These are phyloP conservation scores for Trapa incisa DNA, from an alignment of 345 rosid species.

Conservation along the genomic window DNA sequence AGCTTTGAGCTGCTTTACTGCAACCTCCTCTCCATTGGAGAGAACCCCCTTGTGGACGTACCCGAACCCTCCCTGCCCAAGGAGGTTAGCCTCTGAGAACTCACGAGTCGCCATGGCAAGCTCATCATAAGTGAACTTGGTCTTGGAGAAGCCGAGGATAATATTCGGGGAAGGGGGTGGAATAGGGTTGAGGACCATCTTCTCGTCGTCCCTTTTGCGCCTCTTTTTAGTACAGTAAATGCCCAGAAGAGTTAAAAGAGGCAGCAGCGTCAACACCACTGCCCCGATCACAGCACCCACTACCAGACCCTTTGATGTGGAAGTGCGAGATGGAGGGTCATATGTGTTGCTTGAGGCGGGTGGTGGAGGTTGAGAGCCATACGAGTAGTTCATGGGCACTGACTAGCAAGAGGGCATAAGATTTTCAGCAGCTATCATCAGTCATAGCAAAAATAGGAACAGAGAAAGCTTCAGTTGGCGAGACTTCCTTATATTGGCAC, in stretches of 20 bases:
- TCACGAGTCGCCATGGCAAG: constrained; percentile 29
- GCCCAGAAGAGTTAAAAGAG: constrained; percentile 30
- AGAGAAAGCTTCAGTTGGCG: too few relatives aligned
- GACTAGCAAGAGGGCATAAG: too few relatives aligned
- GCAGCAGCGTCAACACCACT: constrained; percentile 20
- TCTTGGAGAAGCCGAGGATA: constrained; percentile 40
- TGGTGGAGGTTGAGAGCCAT: constrained; percentile 12
- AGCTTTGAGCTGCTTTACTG: constrained; percentile 33
- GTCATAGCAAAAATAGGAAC: too few relatives aligned
- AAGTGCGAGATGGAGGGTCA: background rate
- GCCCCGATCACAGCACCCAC: constrained; percentile 62
- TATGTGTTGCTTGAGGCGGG: background rate
- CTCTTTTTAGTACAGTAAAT: constrained; percentile 47
- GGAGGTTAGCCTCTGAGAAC: constrained; percentile 30
- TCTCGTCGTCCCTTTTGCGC: constrained; percentile 24
- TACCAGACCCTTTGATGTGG: constrained; percentile 43
- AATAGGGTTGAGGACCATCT: constrained; percentile 18
- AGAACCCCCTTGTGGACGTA: constrained; percentile 35
- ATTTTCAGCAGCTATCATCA: too few relatives aligned
- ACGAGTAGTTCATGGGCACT: too few relatives aligned
- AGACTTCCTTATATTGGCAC: too few relatives aligned
- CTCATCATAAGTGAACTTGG: constrained; percentile 29
- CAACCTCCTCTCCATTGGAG: constrained; percentile 31
- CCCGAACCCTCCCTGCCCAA: constrained; percentile 44
- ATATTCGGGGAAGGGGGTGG: constrained; percentile 46